Conservation (phyloP, 2,329 filamentous ascomycete genomes). For the Colletotrichum musae region DNA sequence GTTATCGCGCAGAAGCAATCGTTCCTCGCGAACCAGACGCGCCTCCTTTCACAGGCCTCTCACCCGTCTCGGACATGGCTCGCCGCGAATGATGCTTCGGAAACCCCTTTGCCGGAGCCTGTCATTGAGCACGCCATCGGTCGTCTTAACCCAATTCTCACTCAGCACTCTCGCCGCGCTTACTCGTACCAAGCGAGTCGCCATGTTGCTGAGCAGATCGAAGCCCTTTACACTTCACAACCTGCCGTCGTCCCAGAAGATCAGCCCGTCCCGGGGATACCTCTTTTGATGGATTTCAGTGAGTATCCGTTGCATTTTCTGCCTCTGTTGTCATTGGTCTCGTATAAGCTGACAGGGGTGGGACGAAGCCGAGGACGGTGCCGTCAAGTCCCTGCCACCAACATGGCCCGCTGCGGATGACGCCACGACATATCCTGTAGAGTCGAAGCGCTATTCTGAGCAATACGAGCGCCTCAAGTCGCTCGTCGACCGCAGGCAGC, state of each 20-base stretch:
- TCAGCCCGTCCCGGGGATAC: conserved; percentile 58
- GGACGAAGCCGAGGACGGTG: conserved; percentile 55
- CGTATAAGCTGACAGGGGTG: conserved; percentile 1
- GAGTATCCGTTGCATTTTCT: conserved; percentile 41
- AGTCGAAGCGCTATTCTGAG: conserved; percentile 66
- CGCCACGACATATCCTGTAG: conserved; percentile 55
- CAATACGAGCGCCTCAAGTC: conserved; percentile 63
- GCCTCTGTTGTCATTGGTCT: not conserved
- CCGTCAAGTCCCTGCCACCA: conserved; percentile 62
- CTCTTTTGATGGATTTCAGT: conserved; percentile 62
- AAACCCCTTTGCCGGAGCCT: conserved; percentile 60
- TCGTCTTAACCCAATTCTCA: conserved; percentile 73
- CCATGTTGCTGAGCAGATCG: conserved; percentile 81
- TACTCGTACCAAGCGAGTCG: conserved; percentile 79
- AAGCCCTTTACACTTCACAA: conserved; percentile 70
- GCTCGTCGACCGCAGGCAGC: conserved; percentile 63
- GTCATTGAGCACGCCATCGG: conserved; percentile 70
- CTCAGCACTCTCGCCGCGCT: conserved; percentile 75
- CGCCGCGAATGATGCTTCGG: conserved; percentile 59
- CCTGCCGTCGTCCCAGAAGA: conserved; percentile 48
- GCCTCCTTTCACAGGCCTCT: conserved; percentile 73
- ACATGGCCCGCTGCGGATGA: conserved; percentile 62
- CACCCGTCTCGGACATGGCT: conserved; percentile 69
- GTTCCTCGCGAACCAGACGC: conserved; percentile 75
- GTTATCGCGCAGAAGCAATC: conserved; percentile 74